Evolutionary conservation across 352 stramenopile genomes (phyloP).

Genomic region (Pythium insidiosum): DNA sequence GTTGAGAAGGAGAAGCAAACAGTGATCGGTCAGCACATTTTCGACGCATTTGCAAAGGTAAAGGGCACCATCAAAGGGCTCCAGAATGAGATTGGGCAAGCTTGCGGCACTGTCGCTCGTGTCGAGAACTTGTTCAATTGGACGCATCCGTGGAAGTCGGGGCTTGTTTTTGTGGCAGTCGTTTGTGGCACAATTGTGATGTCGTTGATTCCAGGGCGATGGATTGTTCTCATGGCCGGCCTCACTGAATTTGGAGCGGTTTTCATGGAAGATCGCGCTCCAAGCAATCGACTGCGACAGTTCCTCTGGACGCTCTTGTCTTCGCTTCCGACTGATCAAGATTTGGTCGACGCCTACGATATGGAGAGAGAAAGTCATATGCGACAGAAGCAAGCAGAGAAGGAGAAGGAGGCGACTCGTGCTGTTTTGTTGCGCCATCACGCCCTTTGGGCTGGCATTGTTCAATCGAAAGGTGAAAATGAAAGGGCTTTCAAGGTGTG

Average conservation of each 20-base stretch:
- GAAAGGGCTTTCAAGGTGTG: conserved; percentile 67
- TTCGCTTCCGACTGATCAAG: conserved; percentile 71
- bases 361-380: conserved; percentile 54
- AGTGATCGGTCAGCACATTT: conserved; percentile 56
- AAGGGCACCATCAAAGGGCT: conserved; percentile 75
- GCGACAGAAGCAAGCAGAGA: conserved; percentile 30
- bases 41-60: conserved; percentile 79
- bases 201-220: conserved; percentile 57
- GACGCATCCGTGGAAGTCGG: conserved; percentile 84
- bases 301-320: conserved; percentile 78
- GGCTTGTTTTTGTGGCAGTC: conserved; percentile 41
- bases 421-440: conserved; percentile 52
- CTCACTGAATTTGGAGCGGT: conserved; percentile 71
- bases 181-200: conserved; percentile 44
- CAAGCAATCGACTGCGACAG: conserved; percentile 72
- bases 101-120: conserved; percentile 60
- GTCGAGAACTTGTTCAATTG: conserved; percentile 84
- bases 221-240: conserved; percentile 66
- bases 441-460: conserved; percentile 50
- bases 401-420: conserved; percentile 38
- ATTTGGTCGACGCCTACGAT: conserved; percentile 72
- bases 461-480: conserved; percentile 53
- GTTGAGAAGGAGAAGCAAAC: conserved; percentile 60
- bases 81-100: conserved; percentile 63
- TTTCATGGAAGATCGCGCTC: conserved; percentile 67